Percentiles rank a stretch among this genome's conserved stretches.
Conservation (phyloP, 2,329 filamentous ascomycete genomes). For the Cercospora zeina region DNA sequence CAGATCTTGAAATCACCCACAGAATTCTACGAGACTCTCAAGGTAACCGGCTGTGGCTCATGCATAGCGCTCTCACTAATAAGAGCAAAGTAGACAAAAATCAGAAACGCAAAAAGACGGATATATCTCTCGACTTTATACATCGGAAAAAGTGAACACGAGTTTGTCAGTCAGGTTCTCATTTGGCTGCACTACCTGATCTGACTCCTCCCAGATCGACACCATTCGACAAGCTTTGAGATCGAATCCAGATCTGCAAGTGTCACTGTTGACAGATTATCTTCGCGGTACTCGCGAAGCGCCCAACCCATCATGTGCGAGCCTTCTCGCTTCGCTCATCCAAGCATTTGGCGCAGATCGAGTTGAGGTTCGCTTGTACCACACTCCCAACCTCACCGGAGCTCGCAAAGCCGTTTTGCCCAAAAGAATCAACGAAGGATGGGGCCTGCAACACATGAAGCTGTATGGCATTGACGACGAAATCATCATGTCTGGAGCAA, state of each 20-base stretch:
- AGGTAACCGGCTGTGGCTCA: constrained; percentile 57
- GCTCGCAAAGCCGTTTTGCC: constrained; percentile 80
- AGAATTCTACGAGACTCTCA: constrained; percentile 90
- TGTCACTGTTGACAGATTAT: constrained; percentile 89
- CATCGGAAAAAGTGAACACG: constrained; percentile 88
- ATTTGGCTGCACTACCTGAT: background rate
- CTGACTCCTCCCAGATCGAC: constrained; percentile 58
- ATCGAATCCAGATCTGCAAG: constrained; percentile 70
- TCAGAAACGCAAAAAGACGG: constrained; percentile 71
- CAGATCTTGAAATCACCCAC: constrained; percentile 73
- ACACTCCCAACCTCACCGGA: constrained; percentile 92
- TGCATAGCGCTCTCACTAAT: constrained; percentile 16
- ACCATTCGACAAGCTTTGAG: constrained; percentile 74
- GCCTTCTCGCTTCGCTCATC: constrained; percentile 79
- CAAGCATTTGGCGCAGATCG: constrained; percentile 78
- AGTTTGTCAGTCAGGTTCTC: constrained; percentile 59
- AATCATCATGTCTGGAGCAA: constrained; percentile 92
- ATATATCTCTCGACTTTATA: constrained; percentile 97
- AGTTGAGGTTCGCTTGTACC: constrained; percentile 95
- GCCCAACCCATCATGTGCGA: constrained; percentile 81
- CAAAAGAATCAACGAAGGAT: constrained; percentile 91
- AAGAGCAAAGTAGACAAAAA: constrained; percentile 63
- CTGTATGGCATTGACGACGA: constrained; percentile 94
- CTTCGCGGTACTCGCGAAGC: constrained; percentile 89
- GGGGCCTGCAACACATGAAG: constrained; percentile 99